Conservation (phyloP, 2,329 filamentous ascomycete genomes). For the Trichophyton benhamiae region DNA sequence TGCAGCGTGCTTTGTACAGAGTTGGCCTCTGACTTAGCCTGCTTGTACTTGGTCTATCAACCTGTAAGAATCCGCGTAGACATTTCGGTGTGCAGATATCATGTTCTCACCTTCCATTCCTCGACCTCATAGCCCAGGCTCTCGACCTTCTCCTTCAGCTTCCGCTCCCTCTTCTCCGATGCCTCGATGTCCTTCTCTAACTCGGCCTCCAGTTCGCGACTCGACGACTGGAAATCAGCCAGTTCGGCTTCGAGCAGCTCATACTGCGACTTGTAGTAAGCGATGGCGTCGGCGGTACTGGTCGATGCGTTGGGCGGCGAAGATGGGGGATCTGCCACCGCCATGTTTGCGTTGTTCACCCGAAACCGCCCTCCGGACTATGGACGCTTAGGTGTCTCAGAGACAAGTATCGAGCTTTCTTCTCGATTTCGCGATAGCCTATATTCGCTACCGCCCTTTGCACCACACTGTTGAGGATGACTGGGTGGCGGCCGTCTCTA, state of each 20-base stretch:
- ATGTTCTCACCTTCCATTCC: constrained; percentile 74
- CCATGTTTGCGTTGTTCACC: background rate
- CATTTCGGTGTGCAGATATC: background rate
- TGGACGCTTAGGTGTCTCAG: background rate
- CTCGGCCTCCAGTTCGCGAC: constrained; percentile 85
- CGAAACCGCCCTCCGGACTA: background rate
- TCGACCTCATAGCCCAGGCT: constrained; percentile 77
- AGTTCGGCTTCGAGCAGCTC: constrained; percentile 84
- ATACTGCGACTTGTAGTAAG: constrained; percentile 95
- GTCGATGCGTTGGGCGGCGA: constrained; percentile 30
- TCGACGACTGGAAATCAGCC: constrained; percentile 85
- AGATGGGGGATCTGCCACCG: constrained; percentile 9
- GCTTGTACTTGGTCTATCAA: constrained; percentile 78
- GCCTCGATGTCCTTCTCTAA: constrained; percentile 93
- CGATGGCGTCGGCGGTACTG: constrained; percentile 58
- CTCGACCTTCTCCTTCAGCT: constrained; percentile 78
- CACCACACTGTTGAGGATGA: background rate
- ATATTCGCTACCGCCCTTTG: background rate
- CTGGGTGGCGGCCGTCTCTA: background rate
- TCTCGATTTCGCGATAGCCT: background rate
- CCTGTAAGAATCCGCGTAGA: background rate
- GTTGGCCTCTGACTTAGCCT: constrained; percentile 80
- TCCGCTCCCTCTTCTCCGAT: constrained; percentile 82
- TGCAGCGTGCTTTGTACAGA: constrained; percentile 73
- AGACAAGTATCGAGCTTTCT: constrained; percentile 17